Conservation (phyloP, 1,139 yeast genomes). For the Pichia sp. region DNA sequence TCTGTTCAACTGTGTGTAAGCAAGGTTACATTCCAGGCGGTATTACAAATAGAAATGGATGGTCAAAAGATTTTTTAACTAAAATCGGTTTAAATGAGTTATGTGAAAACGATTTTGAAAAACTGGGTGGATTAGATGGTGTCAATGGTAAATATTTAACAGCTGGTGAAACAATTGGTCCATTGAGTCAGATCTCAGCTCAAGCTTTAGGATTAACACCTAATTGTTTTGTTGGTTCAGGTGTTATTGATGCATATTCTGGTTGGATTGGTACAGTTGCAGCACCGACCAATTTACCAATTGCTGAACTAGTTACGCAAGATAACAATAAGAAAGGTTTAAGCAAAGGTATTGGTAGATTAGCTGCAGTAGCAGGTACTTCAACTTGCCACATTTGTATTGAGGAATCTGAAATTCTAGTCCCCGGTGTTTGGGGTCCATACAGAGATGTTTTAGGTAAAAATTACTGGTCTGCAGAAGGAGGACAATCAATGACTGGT, state of each 20-base stretch:
- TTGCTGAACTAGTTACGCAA: conserved; percentile 38
- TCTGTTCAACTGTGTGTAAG: conserved; percentile 87
- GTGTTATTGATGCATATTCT: conserved; percentile 95
- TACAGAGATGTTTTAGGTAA: conserved; percentile 87
- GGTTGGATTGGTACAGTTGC: conserved; percentile 99
- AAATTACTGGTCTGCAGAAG: conserved; percentile 95
- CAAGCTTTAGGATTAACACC: conserved; percentile 75
- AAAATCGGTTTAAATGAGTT: conserved; percentile 70
- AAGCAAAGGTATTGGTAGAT: conserved; percentile 65
- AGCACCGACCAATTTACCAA: conserved; percentile 53
- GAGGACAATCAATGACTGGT: conserved; percentile 97
- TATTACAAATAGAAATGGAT: conserved; percentile 80
- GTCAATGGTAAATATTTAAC: conserved; percentile 65
- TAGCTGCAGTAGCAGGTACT: conserved; percentile 98
- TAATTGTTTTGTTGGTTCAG: conserved; percentile 81
- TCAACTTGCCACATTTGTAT: conserved; percentile 93
- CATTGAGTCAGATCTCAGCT: conserved; percentile 62
- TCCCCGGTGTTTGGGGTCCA: conserved; percentile 98
- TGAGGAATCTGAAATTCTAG: conserved; percentile 81
- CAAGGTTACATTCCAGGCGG: conserved; percentile 93
- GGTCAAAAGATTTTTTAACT: conserved; percentile 75
- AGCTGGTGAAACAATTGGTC: conserved; percentile 87
- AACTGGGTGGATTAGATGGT: conserved; percentile 78
- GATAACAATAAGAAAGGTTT: conserved; percentile 40
- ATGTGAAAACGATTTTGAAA: conserved; percentile 64